phyloP scores from a whole-genome alignment of 2,329 filamentous ascomycete genomes.

The Aspergillus transmontanensis region DNA sequence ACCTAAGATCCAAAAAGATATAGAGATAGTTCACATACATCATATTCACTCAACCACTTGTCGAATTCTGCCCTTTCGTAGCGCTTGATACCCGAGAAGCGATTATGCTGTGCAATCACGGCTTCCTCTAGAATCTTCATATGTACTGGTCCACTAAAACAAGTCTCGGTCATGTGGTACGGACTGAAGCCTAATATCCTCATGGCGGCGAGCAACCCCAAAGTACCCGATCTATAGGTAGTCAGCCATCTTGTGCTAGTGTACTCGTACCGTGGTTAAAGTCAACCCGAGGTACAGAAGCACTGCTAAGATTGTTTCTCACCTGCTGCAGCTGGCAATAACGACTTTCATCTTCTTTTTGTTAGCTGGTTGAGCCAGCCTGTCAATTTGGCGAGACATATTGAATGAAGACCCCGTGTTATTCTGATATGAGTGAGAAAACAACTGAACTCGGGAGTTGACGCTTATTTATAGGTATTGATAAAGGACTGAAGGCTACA shows the following conservation, averaged over 20 bases:
- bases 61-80: slow-evolving; percentile 21
- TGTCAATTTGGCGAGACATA: slow-evolving; percentile 28
- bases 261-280: neutral
- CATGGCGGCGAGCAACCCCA: slow-evolving; percentile 26
- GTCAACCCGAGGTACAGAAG: rapidly evolving
- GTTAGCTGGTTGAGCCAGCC: slow-evolving; percentile 15
- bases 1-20: no score
- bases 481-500: neutral
- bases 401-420: neutral
- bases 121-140: slow-evolving; percentile 22
- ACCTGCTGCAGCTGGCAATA: slow-evolving; percentile 28
- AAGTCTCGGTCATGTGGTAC: slow-evolving; percentile 25
- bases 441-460: neutral
- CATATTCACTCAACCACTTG: slow-evolving; percentile 23
- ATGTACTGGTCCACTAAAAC: slow-evolving; percentile 12
- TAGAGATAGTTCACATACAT: slow-evolving; percentile 14
- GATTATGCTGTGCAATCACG: slow-evolving; percentile 21
- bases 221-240: slow-evolving; percentile 23
- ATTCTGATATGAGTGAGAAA: neutral
- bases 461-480: neutral
- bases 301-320: neutral
- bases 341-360: slow-evolving; percentile 24
- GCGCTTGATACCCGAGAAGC: slow-evolving; percentile 20
- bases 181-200: slow-evolving; percentile 26
- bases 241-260: neutral